Conservation (phyloP, 83 land plant species). For the Thuja plicata region DNA sequence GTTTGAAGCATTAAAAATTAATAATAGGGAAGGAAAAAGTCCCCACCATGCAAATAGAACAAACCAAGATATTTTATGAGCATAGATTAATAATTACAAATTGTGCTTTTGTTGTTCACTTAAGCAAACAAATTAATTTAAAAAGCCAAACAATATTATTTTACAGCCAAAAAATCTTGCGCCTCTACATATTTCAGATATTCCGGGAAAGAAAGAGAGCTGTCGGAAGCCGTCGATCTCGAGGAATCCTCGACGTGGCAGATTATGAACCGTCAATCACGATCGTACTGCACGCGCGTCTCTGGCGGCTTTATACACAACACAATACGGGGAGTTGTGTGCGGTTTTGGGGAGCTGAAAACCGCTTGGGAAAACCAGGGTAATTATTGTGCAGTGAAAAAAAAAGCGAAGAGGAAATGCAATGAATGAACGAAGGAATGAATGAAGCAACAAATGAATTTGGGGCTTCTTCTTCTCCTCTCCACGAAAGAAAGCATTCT, state of each 20-base stretch:
- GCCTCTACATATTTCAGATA: neutral
- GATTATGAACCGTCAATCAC: neutral
- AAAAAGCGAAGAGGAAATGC: neutral
- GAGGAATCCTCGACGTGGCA: neutral
- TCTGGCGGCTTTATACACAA: neutral
- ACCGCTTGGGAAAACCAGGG: neutral
- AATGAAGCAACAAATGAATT: constrained; percentile 9
- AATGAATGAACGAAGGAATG: neutral
- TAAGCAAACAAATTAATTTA: neutral
- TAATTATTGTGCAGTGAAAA: neutral
- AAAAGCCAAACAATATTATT: neutral
- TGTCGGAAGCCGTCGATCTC: constrained; percentile 1
- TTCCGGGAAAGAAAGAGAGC: neutral
- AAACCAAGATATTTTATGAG: neutral
- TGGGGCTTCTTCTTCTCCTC: constrained; percentile 1
- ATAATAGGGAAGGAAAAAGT: neutral
- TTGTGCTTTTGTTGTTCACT: neutral
- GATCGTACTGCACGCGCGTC: constrained; percentile 6
- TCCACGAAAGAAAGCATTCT: neutral
- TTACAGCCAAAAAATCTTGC: neutral
- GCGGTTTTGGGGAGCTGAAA: neutral
- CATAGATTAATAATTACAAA: neutral
- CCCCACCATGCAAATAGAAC: neutral
- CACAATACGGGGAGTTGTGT: neutral
- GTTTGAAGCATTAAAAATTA: neutral